Evolutionary conservation across 768 basidiomycete species (phyloP), one percentile per base, ranked within the genome.

Genomic region (Melanogaster broomeanus): DNA sequence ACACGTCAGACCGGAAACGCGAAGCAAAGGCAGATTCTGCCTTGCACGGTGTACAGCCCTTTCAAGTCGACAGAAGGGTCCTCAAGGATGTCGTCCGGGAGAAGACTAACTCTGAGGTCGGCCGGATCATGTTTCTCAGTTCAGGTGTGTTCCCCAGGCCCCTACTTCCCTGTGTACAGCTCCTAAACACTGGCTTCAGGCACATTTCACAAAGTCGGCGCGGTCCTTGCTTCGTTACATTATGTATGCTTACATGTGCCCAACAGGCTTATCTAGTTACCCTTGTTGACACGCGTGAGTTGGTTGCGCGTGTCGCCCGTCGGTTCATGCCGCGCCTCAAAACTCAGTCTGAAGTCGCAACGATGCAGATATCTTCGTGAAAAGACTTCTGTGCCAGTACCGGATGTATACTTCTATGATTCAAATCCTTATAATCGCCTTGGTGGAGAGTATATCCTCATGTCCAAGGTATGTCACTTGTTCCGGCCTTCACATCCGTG

Each of bases 281-380:
- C 8, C 78, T 92, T 18, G 74, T 70, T 18, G 81, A 87, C 60
- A 71, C 77, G 15, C 72, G 78, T 45, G 77, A 87, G 51, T 66
- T 93, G 38, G 84, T 93, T 8, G 88, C 87, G 6, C 82, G 90
- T 34, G 88, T 93, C 21, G 90, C 90, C 3, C 84, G 90, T 45
- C 81, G 87, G 10, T 93, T 88, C 67, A 90, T 93, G 88, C 87
- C 90, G 1, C 80, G 87, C 30, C 78, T 91, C 57, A 93, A 93
- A 73, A 91, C 88, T 4, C 86, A 89, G 66, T 92, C 90, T 0
- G 91, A 93, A 63, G 87, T 91, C 8, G 90, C 90, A 3, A 93
- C 90, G 0, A 84, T 93, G 73, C 77, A n/a, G 79, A n/a, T 93
- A 85, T 64, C 77, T 93, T 24, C 84, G 87, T 44, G 75, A 84